Evolutionary conservation across 2,329 filamentous ascomycete genomes (phyloP).

Genomic region (Aspergillus sp.): DNA sequence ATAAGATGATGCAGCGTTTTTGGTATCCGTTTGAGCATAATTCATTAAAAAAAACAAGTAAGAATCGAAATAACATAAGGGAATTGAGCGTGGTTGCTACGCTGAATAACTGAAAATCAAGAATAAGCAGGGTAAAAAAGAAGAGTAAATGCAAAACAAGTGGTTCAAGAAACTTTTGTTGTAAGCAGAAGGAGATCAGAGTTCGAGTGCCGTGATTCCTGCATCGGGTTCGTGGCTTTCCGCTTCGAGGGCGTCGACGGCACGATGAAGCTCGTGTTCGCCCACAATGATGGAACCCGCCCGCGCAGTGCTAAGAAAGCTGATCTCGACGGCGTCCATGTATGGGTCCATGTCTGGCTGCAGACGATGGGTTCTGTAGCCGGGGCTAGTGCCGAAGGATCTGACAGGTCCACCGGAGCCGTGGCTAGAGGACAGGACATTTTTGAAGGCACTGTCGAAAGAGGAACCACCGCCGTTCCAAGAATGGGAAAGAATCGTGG

Average conservation of each 20-base stretch:
- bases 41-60: not conserved
- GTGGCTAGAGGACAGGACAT: slow-evolving; percentile 14
- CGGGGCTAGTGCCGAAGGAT: slow-evolving; percentile 14
- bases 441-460: slow-evolving; percentile 18
- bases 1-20: not conserved
- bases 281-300: slow-evolving; percentile 88
- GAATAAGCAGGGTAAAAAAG: not conserved
- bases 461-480: slow-evolving; percentile 18
- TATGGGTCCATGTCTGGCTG: slow-evolving; percentile 34
- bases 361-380: slow-evolving; percentile 30
- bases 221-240: slow-evolving; percentile 32
- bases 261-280: slow-evolving; percentile 71
- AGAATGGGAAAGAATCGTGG: slow-evolving; percentile 19
- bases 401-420: slow-evolving; percentile 20
- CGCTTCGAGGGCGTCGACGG: slow-evolving; percentile 66
- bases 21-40: slow-evolving; percentile 7
- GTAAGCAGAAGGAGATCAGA: not conserved
- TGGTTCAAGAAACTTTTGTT: not conserved
- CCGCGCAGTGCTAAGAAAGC: slow-evolving; percentile 84
- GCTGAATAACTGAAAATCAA: not conserved
- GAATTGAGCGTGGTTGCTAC: not conserved
- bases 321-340: slow-evolving; percentile 68
- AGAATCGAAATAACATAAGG: not conserved
- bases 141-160: not conserved
- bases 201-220: slow-evolving; percentile 17